Conservation (phyloP, 257 asterid genomes). For the Nicotiana obtusifolia region DNA sequence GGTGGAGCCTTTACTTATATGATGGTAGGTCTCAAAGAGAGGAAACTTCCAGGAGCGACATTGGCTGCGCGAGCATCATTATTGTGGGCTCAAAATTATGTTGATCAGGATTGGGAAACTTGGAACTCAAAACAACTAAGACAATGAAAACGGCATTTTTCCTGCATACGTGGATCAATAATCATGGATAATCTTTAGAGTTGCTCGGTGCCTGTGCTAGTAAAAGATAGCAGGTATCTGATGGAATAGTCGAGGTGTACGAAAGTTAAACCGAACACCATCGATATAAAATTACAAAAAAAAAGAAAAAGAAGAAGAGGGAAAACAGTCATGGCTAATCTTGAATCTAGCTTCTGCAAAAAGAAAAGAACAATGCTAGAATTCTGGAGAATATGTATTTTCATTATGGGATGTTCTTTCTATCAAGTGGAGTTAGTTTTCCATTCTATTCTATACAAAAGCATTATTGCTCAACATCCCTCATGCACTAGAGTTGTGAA, state of each 20-base stretch:
- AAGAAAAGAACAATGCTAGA: not conserved
- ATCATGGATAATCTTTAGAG: not conserved
- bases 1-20: slow-evolving; percentile 65
- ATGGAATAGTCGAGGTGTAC: not conserved
- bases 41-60: slow-evolving; percentile 48
- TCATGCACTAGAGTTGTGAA: slow-evolving; percentile 1
- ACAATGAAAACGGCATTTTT: slow-evolving; percentile 3
- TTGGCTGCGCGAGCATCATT: slow-evolving; percentile 59
- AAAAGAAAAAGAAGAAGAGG: not conserved
- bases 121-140: slow-evolving; percentile 43
- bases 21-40: slow-evolving; percentile 61
- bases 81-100: slow-evolving; percentile 56
- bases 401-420: slow-evolving; percentile 12
- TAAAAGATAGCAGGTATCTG: not conserved
- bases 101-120: slow-evolving; percentile 55
- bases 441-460: slow-evolving; percentile 20
- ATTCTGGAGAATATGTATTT: slow-evolving; percentile 6
- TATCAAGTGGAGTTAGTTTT: slow-evolving; percentile 7
- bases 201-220: not conserved
- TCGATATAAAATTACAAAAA: not conserved
- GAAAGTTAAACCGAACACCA: too few relatives aligned
- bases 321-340: not conserved
- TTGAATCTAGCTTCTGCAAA: not conserved
- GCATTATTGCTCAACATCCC: slow-evolving; percentile 3
- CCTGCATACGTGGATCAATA: not conserved